A percentile compares a stretch with the other conserved stretches of the same genome.
Conservation (phyloP, 1,139 yeast genomes). For the Sugiyamaella sp. region DNA sequence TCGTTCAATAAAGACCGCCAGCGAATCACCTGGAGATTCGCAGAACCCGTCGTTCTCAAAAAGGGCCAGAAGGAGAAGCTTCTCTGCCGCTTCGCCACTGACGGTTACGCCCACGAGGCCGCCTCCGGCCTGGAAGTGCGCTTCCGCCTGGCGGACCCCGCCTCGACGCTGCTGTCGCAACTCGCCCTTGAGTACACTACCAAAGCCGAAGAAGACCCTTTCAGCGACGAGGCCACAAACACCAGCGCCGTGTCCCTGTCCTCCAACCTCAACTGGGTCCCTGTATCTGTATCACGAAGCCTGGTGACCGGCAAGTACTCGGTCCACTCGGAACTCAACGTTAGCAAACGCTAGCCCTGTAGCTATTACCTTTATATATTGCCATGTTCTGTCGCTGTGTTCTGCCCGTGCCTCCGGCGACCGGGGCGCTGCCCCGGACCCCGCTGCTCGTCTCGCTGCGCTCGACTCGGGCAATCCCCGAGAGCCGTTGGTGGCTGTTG, state of each 20-base stretch:
- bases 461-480: not conserved
- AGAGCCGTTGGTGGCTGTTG: too few relatives aligned
- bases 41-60: constrained; percentile 55
- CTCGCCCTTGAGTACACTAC: constrained; percentile 12
- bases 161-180: constrained; percentile 6
- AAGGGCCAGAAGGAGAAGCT: constrained; percentile 64
- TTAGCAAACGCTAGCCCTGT: constrained; percentile 24
- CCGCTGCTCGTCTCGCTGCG: not conserved
- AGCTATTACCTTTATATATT: not conserved
- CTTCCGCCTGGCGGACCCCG: constrained; percentile 27
- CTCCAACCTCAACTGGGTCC: constrained; percentile 23
- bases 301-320: constrained; percentile 30
- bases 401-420: not conserved
- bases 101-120: constrained; percentile 39
- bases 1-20: constrained; percentile 81
- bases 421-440: not conserved
- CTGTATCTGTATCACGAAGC: constrained; percentile 26
- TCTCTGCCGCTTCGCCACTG: constrained; percentile 45
- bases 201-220: constrained; percentile 24
- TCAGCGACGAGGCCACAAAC: constrained; percentile 24
- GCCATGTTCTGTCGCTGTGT: not conserved
- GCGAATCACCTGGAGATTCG: constrained; percentile 82
- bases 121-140: constrained; percentile 39
- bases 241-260: constrained; percentile 20
- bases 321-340: constrained; percentile 34